Conservation (phyloP, 306 rosid genomes). For the Hylodesmum podocarpum region DNA sequence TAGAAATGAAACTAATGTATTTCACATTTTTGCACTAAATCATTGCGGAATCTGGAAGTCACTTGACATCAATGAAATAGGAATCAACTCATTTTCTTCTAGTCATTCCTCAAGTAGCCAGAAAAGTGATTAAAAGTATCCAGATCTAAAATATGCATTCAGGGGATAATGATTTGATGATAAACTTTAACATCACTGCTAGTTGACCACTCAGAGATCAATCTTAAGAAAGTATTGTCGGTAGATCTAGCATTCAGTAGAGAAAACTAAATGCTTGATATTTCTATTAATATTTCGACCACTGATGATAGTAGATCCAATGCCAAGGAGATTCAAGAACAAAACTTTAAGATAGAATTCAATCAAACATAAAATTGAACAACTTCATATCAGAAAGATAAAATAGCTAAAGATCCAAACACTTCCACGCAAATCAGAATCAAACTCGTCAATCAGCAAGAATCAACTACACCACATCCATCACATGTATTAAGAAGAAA, state of each 20-base stretch:
- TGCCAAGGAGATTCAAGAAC: slow-evolving; percentile 21
- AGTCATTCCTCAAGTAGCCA: not conserved
- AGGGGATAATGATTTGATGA: not conserved
- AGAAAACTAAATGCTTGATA: not conserved
- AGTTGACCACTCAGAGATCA: slow-evolving; percentile 26
- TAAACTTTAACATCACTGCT: not conserved
- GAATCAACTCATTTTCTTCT: slow-evolving; percentile 12
- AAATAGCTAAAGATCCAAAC: slow-evolving; percentile 43
- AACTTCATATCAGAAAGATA: not conserved
- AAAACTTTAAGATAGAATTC: slow-evolving; percentile 1
- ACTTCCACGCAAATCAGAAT: slow-evolving; percentile 2
- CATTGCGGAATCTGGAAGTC: not conserved
- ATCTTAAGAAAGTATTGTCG: not conserved
- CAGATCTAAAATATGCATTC: slow-evolving; percentile 34
- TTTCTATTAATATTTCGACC: not conserved
- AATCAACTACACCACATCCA: not conserved
- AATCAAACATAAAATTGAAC: slow-evolving; percentile 1
- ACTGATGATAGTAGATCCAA: slow-evolving; percentile 39
- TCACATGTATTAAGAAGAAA: not conserved
- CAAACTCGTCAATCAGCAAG: slow-evolving; percentile 13
- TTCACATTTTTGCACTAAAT: not conserved
- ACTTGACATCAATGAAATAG: not conserved
- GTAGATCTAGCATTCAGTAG: slow-evolving; percentile 33
- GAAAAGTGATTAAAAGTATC: not conserved
- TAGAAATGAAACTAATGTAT: not conserved